phyloP scores from a whole-genome alignment of 208 protist species.

The Trypanosoma rangeli region DNA sequence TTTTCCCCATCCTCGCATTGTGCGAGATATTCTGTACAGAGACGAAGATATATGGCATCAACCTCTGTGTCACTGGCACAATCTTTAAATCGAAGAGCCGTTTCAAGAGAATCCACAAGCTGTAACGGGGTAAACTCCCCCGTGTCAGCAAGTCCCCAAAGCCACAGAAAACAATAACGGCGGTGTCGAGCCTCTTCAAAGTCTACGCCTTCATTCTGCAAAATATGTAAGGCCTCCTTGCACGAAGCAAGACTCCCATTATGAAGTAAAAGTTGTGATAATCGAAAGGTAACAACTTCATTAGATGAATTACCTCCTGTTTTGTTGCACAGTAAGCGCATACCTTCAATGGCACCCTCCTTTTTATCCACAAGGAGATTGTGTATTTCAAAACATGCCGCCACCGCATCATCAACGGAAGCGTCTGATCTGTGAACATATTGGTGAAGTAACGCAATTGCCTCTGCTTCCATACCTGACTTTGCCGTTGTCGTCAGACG shows the following conservation, averaged over 20 bases:
- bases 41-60: constrained; percentile 20
- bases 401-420: constrained; percentile 26
- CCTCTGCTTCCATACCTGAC: constrained; percentile 12
- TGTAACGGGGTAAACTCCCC: constrained; percentile 8
- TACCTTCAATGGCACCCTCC: constrained; percentile 19
- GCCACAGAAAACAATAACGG: constrained; percentile 31
- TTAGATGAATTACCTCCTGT: constrained; percentile 4
- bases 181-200: constrained; percentile 29
- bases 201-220: constrained; percentile 20
- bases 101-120: constrained; percentile 23
- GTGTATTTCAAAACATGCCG: constrained; percentile 33
- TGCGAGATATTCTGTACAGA: constrained; percentile 21
- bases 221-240: constrained; percentile 21
- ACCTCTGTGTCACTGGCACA: constrained; percentile 29
- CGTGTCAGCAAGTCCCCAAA: constrained; percentile 32
- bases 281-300: constrained; percentile 28
- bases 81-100: constrained; percentile 24
- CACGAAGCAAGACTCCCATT: constrained; percentile 15
- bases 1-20: not conserved
- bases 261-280: constrained; percentile 27
- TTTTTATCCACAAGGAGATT: constrained; percentile 20
- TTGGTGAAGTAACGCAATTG: constrained; percentile 21
- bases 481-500: constrained; percentile 23
- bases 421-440: constrained; percentile 30
- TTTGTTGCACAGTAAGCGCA: constrained; percentile 22